Conservation (phyloP, 225 moss, liverwort and hornwort species). For the Neckera pumila region DNA sequence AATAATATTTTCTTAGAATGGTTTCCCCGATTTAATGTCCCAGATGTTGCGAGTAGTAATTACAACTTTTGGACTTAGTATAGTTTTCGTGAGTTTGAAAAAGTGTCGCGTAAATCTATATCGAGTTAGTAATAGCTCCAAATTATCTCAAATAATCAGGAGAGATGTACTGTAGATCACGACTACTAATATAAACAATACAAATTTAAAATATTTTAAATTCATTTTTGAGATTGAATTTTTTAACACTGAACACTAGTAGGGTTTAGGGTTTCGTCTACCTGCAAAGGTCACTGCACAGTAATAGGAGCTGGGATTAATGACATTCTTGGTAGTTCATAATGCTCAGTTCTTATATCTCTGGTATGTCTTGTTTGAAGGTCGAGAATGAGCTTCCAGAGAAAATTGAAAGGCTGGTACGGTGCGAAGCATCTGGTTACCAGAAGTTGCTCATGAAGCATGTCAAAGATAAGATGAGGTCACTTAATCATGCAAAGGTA, state of each 20-base stretch:
- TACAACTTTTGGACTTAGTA: not conserved
- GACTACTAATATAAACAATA: not conserved
- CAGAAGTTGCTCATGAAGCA: slow-evolving; percentile 93
- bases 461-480: slow-evolving; percentile 90
- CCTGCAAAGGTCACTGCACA: too few species aligned
- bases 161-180: not conserved
- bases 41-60: not conserved
- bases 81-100: not conserved
- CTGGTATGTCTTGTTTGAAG: slow-evolving; percentile 24
- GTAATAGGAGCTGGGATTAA: not conserved
- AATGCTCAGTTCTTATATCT: not conserved
- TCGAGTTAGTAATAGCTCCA: not conserved
- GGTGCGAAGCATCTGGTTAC: slow-evolving; percentile 96
- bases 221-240: not conserved
- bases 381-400: slow-evolving; percentile 99
- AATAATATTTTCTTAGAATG: not conserved
- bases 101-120: not conserved
- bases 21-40: not conserved
- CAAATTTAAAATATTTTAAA: not conserved
- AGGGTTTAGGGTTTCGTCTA: too few species aligned
- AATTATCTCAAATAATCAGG: not conserved
- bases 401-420: slow-evolving; percentile 91
- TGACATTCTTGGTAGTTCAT: not conserved
- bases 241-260: not conserved
- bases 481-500: slow-evolving; percentile 87